Evolutionary conservation across 2,329 filamentous ascomycete genomes (phyloP), one percentile per base, ranked within the genome.

Genomic region (Penicillium frequentans): DNA sequence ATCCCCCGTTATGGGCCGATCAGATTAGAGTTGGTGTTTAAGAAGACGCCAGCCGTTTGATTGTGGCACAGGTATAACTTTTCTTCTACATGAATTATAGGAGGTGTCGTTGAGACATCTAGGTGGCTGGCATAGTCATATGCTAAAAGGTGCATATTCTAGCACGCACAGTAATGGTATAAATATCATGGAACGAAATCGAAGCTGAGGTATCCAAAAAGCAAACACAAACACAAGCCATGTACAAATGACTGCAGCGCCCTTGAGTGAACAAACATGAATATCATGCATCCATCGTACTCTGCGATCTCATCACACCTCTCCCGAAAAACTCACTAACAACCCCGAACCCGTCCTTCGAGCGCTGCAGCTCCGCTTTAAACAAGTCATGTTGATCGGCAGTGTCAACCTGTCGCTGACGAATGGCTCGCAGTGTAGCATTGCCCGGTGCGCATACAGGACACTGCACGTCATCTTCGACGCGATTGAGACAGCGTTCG

Each of bases 301-400:
- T 68, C 56, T 74, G 72, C 24, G 73, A 64, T 51, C 69, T 84
- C 92, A 98, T 96, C 3, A 98, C 92, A 1, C 95, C 93, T 56
- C 93, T 81, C 1, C 93, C 93, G 80, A 96, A 98, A 85, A 95
- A 99, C 70, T 96, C 91, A 58, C 91, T 91, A 55, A 98, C 85
- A 1, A 91, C 93, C n/a, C 86, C 90, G 73, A 98, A 97, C 52
- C 90, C 84, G 74, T 96, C 93, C 39, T 87, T 86, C 54, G 90
- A 91, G 62, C 87, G 80, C 68, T 86, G 86, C 62, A 99, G 75
- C 64, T 92, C 91, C 58, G 89, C 85, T 74, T 86, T 84, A 78
- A 99, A 99, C 67, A 98, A 76, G 65, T 97, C 93, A 76, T 98
- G 93, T 68, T 91, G 85, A 63, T 88, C 89, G 0, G 91, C 90